Evolutionary conservation across 1,284 basidiomycete species (phyloP), one percentile per base, ranked within the genome.

Genomic region (Naganishia cerealis): DNA sequence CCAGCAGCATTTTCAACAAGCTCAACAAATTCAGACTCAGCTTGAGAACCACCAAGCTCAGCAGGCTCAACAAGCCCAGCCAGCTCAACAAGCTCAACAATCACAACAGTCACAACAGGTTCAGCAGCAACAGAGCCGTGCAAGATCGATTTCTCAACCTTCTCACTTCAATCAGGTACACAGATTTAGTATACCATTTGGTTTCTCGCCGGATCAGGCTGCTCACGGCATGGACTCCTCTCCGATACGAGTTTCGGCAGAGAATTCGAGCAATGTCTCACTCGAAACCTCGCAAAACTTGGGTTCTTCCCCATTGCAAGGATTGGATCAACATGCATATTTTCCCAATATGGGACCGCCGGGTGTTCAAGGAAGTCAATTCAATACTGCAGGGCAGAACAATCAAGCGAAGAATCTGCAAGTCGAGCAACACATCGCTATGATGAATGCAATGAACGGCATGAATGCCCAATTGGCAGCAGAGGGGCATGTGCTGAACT

Each of bases 1-100:
- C 3, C 46, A 50, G 46, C 46, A 50, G 21, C 46, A 50, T 50
- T 50, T 10, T 24, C 46, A 61, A n/a, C 71, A 73, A 55, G 68
- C 70, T 24, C 62, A 70, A 18, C 71, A 71, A 33, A 66, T 66
- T 48, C 56, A 56, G 63, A 59, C 43, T 67, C 70, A 70, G n/a
- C 71, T 71, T 43, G 70, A 72, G 39, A 67, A 71, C 59, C 71
- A 68, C 40, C 71, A 71, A 46, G 66, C 68, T 7, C 72, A 71
- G 36, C 71, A 72, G 9, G 70, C 70, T 16, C 67, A 70, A 8
- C 72, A 70, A n/a, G 56, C 53, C 12, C 71, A 72, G 48, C 68
- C 69, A 38, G 36, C 65, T n/a, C 53, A 50, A 4, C 65, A 58
- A 29, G 43, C 38, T 10, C 54, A 57, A 15, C 53, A 55, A 21